Evolutionary conservation across 306 rosid genomes (phyloP), one percentile per base, ranked within the genome.

Genomic region (Prunus mume): DNA sequence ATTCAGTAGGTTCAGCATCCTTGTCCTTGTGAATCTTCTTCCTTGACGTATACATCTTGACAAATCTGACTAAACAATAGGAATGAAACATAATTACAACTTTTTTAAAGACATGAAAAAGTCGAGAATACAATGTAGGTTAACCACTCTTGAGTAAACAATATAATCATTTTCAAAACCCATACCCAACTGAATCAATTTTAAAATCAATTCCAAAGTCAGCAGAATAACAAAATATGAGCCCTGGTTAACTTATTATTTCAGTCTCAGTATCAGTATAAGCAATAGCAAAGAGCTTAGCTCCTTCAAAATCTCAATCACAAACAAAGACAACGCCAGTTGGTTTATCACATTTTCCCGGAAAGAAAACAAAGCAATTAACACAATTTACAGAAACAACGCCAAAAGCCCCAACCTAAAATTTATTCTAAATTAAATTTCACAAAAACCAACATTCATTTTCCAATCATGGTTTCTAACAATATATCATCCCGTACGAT

Each of bases 11-110:
- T 25, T 91, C 92, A 1, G 46, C 94, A 76, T 80, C 86, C 70
- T 86, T 86, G 28, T 91, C 97, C 77, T 91, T 91, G 78, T 72
- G 87, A 69, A 91, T 89, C 86, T 91, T 91, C 90, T 87, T 91
- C 87, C 78, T 80, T 11, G 97, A 74, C 12, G 93, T 84, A 79
- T 54, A 91, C 97, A 91, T 91, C 65, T 76, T 89, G 66, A 38
- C 65, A 74, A 58, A 81, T 72, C 90, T 87, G 79, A 63, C 43
- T 38, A n/a, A 22, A 20, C 32, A 49, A 20, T 12, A 34, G 20
- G 50, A 51, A 65, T 17, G 38, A 50, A 49, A 3, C 9, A 27
- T 0, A 15, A 15, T 20, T 43, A 22, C 5, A 49, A 49, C 17
- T 12, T 3, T 49, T 38, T 38, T 38, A 1, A 38, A 38, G 43